Evolutionary conservation across 352 stramenopile species (phyloP).

Genomic region (Thraustotheca clavata): DNA sequence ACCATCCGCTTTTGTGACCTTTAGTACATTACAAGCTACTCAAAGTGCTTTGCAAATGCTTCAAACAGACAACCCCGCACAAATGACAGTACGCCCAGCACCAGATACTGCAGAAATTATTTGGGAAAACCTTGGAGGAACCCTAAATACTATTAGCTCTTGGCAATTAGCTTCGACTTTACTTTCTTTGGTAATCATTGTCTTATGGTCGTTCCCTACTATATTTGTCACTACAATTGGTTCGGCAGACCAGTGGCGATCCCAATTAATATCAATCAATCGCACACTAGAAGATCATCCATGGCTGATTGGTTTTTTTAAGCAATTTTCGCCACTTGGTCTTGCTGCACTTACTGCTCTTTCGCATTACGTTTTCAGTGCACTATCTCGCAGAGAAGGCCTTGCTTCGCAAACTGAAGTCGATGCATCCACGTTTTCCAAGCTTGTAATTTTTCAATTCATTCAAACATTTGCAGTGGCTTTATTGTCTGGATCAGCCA

Average conservation of each 20-base stretch:
- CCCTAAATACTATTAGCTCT: constrained; percentile 39
- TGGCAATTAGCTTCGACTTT: constrained; percentile 40
- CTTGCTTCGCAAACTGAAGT: constrained; percentile 57
- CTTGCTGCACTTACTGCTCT: constrained; percentile 65
- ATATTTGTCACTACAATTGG: constrained; percentile 59
- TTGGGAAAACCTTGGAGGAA: constrained; percentile 66
- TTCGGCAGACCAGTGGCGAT: constrained; percentile 45
- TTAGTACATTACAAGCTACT: constrained; percentile 58
- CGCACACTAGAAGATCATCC: constrained; percentile 38
- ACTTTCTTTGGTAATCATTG: constrained; percentile 52
- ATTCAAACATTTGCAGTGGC: constrained; percentile 72
- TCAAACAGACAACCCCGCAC: constrained; percentile 51
- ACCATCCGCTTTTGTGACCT: constrained; percentile 65
- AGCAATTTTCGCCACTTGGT: constrained; percentile 70
- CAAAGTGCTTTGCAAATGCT: constrained; percentile 74
- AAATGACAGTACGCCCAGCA: constrained; percentile 59
- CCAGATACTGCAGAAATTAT: constrained; percentile 63
- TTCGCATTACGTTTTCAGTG: constrained; percentile 69
- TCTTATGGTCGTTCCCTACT: constrained; percentile 75
- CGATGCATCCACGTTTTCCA: constrained; percentile 62
- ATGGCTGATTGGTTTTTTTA: constrained; percentile 51
- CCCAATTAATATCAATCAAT: constrained; percentile 36
- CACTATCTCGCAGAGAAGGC: constrained; percentile 67
- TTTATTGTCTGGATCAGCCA: constrained; percentile 72
- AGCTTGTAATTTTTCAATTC: constrained; percentile 73